These are phyloP conservation scores for Bolboschoenus planiculmis DNA, from an alignment of 176 grass and related monocot genomes.

Conservation along the genomic window DNA sequence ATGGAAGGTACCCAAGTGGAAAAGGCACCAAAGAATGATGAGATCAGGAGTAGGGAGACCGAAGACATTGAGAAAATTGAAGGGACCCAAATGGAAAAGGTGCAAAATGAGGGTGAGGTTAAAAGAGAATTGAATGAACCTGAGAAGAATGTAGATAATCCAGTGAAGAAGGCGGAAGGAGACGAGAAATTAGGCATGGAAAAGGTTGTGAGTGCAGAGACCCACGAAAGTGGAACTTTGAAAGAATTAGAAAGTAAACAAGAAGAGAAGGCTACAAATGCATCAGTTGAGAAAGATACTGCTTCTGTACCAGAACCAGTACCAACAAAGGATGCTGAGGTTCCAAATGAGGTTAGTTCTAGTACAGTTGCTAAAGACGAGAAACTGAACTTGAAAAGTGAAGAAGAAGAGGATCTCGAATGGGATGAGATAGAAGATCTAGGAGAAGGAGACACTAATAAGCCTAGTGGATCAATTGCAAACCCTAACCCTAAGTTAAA, in stretches of 20 bases:
- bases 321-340: not conserved
- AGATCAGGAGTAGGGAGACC: not conserved
- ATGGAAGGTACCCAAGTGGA: not conserved
- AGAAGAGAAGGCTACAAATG: conserved; percentile 2
- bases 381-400: conserved; percentile 13
- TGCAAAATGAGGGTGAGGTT: not conserved
- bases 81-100: conserved; percentile 22
- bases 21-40: conserved; percentile 15
- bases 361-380: not conserved
- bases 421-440: conserved; percentile 99
- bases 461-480: conserved; percentile 9
- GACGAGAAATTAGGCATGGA: not conserved
- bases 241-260: not conserved
- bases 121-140: conserved; percentile 8
- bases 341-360: not conserved
- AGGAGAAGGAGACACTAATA: conserved; percentile 63
- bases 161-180: not conserved
- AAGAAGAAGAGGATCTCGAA: conserved; percentile 17
- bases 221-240: not conserved
- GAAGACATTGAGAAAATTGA: not conserved
- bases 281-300: conserved; percentile 11
- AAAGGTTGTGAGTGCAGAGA: not conserved
- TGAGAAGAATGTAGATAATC: not conserved
- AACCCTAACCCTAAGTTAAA: conserved; percentile 41
- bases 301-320: not conserved